Evolutionary conservation across 495 filamentous ascomycete species (phyloP).

Genomic region (Schizothecium vesticola): DNA sequence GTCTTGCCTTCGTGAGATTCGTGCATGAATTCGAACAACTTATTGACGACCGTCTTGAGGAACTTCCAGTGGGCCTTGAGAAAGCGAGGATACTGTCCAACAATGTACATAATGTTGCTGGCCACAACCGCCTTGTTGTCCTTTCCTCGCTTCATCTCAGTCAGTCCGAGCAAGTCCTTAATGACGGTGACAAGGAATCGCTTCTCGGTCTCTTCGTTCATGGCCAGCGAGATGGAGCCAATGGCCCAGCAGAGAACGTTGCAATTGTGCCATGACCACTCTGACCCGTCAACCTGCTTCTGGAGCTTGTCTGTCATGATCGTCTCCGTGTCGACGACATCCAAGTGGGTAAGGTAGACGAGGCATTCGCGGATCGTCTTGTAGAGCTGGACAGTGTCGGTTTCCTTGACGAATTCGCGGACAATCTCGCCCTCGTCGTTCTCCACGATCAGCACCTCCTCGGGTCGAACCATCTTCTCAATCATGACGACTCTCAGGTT

Average conservation of each 20-base stretch:
- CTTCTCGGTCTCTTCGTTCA: constrained; percentile 99
- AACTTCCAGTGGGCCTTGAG: constrained; percentile 99
- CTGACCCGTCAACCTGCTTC: constrained; percentile 85
- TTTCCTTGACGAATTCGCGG: constrained; percentile 97
- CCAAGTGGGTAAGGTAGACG: constrained; percentile 95
- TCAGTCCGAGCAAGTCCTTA: constrained; percentile 95
- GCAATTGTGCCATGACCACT: constrained; percentile 99
- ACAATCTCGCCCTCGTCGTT: constrained; percentile 99
- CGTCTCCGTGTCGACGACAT: constrained; percentile 92
- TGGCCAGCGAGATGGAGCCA: constrained; percentile 94
- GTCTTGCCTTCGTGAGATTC: constrained; percentile 92
- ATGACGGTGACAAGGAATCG: constrained; percentile 97
- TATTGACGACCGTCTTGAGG: constrained; percentile 98
- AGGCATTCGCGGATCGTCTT: constrained; percentile 97
- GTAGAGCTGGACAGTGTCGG: constrained; percentile 97
- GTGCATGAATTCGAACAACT: constrained; percentile 99
- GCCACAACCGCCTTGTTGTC: constrained; percentile 99
- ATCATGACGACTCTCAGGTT: constrained; percentile 98
- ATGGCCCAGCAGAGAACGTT: constrained; percentile 99
- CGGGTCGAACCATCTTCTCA: constrained; percentile 97
- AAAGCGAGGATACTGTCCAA: constrained; percentile 96
- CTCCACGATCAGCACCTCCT: constrained; percentile 98
- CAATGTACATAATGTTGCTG: constrained; percentile 99
- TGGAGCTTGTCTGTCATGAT: constrained; percentile 99
- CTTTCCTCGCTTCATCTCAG: constrained; percentile 98